phyloP scores from a whole-genome alignment of 495 filamentous ascomycete genomes.

The Hypoxylon fragiforme region DNA sequence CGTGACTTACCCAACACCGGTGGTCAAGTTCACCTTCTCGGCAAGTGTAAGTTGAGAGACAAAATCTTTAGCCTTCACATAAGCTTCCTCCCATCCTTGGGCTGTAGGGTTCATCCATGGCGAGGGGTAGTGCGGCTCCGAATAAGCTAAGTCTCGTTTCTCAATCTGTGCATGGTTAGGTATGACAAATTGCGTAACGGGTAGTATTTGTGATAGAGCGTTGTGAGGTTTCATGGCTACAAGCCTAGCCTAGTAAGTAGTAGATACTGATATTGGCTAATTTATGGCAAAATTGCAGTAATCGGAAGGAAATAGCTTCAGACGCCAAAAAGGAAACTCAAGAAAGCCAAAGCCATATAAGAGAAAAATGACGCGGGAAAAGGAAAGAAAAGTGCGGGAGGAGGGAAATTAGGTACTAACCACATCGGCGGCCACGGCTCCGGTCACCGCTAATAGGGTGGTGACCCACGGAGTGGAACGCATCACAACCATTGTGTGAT shows the following conservation, averaged over 20 bases:
- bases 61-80: conserved; percentile 73
- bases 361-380: neutral
- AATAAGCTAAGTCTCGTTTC: conserved; percentile 36
- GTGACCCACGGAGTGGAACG: conserved; percentile 20
- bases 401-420: conserved; percentile 11
- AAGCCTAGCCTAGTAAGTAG: no score
- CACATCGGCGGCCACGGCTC: conserved; percentile 7
- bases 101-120: conserved; percentile 76
- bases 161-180: conserved; percentile 22
- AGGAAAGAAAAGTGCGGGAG: neutral
- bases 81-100: conserved; percentile 77
- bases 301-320: no score
- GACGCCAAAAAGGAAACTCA: neutral
- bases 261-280: no score
- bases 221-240: conserved; percentile 8
- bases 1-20: conserved; percentile 69
- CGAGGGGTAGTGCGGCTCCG: conserved; percentile 74
- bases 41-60: conserved; percentile 81
- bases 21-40: conserved; percentile 93
- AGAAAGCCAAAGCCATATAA: no score
- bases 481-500: conserved; percentile 17
- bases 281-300: no score
- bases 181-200: conserved; percentile 10
- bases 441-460: conserved; percentile 20
- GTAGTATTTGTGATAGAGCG: conserved; percentile 7